Conservation (phyloP, 1,284 basidiomycete genomes). For the Trichosporon asahii region DNA sequence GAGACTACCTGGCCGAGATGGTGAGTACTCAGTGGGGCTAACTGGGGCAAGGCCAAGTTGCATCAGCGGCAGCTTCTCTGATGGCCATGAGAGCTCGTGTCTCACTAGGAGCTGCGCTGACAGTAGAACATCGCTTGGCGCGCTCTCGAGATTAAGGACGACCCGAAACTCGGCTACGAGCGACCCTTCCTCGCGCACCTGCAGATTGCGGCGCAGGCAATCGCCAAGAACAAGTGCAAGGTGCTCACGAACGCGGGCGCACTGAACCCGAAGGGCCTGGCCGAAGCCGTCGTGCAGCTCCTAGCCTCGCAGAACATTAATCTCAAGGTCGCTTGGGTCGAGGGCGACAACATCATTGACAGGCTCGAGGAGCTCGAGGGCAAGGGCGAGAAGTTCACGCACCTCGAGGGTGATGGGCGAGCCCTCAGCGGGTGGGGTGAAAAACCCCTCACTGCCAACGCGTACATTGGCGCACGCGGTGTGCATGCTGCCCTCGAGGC, state of each 20-base stretch:
- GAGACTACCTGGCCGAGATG: conserved; percentile 27
- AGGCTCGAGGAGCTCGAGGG: conserved; percentile 18
- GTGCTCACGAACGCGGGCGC: conserved; percentile 30
- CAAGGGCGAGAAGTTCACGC: conserved; percentile 20
- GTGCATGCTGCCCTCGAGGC: conserved; percentile 20
- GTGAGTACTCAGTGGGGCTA: conserved; percentile 9
- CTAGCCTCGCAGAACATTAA: conserved; percentile 13
- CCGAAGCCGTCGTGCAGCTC: conserved; percentile 18
- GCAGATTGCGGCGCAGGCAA: conserved; percentile 16
- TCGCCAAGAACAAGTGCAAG: conserved; percentile 22
- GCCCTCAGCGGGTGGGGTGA: conserved; percentile 16
- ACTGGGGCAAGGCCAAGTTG: too few species aligned
- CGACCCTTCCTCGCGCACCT: conserved; percentile 26
- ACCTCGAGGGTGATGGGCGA: conserved; percentile 20
- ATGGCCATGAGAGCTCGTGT: too few species aligned
- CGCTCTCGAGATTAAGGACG: conserved; percentile 24
- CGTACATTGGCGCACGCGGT: conserved; percentile 23
- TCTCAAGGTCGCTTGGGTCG: conserved; percentile 21
- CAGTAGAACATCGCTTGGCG: conserved; percentile 29
- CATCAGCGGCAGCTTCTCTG: too few species aligned
- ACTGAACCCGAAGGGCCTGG: conserved; percentile 25
- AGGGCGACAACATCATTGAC: conserved; percentile 22
- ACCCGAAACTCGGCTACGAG: conserved; percentile 27
- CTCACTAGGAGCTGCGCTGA: too few species aligned
- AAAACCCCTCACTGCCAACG: conserved; percentile 21